Evolutionary conservation across 257 asterid species (phyloP), one percentile per base, ranked within the genome.

Genomic region (Ocimum tenuiflorum): DNA sequence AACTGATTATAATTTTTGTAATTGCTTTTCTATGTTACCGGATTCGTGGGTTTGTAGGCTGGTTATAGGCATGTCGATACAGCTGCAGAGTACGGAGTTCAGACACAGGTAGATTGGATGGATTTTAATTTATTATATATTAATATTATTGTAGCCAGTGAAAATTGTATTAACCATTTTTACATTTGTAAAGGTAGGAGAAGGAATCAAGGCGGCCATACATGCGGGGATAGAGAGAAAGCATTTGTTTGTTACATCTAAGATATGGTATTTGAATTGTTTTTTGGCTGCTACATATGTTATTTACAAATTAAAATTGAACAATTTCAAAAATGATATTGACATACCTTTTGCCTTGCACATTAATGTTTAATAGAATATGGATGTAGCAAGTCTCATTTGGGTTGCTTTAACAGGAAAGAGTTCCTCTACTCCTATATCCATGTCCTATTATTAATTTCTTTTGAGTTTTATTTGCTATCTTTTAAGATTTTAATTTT

Each of bases 31-130:
- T 50, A 14, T 50, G 31, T 9, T 14, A 2, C 20, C 18, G 66
- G 36, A 29, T 13, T 13, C 19, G 0, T 7, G 10, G 54, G 20
- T 33, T 12, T 72, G 80, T 78, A 87, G 95, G 95, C 74, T 50
- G 96, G 96, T 54, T 88, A 84, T 68, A 77, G 90, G 81, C 96
- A 84, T 57, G 85, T 89, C 2, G 91, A 88, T 35, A 81, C 87
- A 1, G 95, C 95, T 1, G 73, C 73, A 4, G 72, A 86, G 39
- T 84, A 88, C 47, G 88, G 87, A 13, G 85, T 79, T 58, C 85
- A 86, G 50, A 35, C 68, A 12, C 73, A 76, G 88, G 95, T 82
- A 31, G 1, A 6, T 27, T 29, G 27, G 9, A 7, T 18, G 31
- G 14, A 14, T 12, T 22, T 6, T 12, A 0, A n/a, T n/a, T 12